Evolutionary conservation across 139 green algal genomes (phyloP).

Genomic region (Marvania coccoides): DNA sequence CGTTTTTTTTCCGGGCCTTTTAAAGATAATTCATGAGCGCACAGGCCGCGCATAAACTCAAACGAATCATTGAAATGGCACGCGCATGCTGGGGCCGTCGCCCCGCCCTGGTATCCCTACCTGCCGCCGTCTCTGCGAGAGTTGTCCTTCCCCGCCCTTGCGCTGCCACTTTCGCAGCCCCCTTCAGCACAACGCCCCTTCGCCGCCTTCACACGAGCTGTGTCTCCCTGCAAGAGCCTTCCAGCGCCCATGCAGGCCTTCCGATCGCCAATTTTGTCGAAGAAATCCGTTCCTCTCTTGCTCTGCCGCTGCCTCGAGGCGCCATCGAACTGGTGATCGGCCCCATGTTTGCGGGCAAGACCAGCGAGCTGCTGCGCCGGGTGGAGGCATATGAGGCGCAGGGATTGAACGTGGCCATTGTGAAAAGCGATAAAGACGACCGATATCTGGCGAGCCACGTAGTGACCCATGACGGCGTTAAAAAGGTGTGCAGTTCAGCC

Average conservation of each 20-base stretch:
- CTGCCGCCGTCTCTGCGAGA: not conserved
- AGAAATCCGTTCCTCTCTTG: too few species aligned
- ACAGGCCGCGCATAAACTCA: too few species aligned
- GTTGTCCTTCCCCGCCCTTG: too few species aligned
- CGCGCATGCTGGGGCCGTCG: not conserved
- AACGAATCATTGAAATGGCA: not conserved
- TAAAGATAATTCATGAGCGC: too few species aligned
- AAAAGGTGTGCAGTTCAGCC: not conserved
- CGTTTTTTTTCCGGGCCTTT: not conserved
- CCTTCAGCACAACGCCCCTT: not conserved
- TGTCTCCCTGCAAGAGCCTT: not conserved
- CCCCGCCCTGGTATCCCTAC: not conserved
- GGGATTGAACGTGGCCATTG: slow-evolving; percentile 33
- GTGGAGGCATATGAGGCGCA: slow-evolving; percentile 24
- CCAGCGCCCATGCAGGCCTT: too few species aligned
- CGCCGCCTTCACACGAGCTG: not conserved
- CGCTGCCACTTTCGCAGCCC: not conserved
- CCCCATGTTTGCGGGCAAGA: slow-evolving; percentile 76
- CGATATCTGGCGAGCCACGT: slow-evolving; percentile 37
- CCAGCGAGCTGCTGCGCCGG: slow-evolving; percentile 45
- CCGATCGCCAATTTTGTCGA: too few species aligned
- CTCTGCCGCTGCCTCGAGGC: slow-evolving; percentile 15
- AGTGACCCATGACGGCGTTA: slow-evolving; percentile 39
- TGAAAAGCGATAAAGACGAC: slow-evolving; percentile 58
- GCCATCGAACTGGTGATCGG: slow-evolving; percentile 57